These are phyloP conservation scores for Ophiostoma perfectum DNA, from an alignment of 2,329 filamentous ascomycete genomes.

Conservation along the genomic window DNA sequence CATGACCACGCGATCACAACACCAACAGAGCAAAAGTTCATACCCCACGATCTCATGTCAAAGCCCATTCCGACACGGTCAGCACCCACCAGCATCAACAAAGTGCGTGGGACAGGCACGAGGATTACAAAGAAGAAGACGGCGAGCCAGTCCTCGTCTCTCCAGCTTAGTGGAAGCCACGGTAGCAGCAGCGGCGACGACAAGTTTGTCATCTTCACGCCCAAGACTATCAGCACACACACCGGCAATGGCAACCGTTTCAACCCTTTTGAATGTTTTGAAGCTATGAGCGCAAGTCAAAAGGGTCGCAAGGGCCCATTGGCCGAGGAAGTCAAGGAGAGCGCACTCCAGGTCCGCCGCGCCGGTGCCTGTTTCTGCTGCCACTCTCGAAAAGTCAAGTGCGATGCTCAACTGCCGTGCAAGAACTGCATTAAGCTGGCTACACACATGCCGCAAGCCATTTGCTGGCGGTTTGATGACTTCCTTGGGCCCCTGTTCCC, in stretches of 20 bases:
- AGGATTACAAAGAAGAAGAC: slow-evolving; percentile 44
- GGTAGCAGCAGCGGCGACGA: slow-evolving; percentile 32
- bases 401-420: slow-evolving; percentile 51
- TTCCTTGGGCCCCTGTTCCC: slow-evolving; percentile 51
- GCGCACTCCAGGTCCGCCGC: slow-evolving; percentile 49
- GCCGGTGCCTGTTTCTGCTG: slow-evolving; percentile 56
- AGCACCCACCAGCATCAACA: slow-evolving; percentile 35
- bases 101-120: slow-evolving; percentile 37
- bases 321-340: slow-evolving; percentile 49
- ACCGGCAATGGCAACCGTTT: slow-evolving; percentile 38
- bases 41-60: slow-evolving; percentile 12
- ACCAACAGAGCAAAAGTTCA: not conserved
- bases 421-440: slow-evolving; percentile 52
- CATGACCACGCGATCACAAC: not conserved
- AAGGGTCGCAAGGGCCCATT: slow-evolving; percentile 53
- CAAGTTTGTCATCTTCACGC: slow-evolving; percentile 53
- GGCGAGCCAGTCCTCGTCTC: slow-evolving; percentile 20
- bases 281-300: slow-evolving; percentile 48
- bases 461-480: slow-evolving; percentile 57
- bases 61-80: slow-evolving; percentile 18
- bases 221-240: slow-evolving; percentile 48
- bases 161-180: slow-evolving; percentile 19
- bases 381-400: slow-evolving; percentile 55
- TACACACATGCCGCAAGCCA: slow-evolving; percentile 45
- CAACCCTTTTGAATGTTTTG: slow-evolving; percentile 52